Evolutionary conservation across 805 yeast species (phyloP), one percentile per base, ranked within the genome.

Genomic region (Candida ascalaphidarum): DNA sequence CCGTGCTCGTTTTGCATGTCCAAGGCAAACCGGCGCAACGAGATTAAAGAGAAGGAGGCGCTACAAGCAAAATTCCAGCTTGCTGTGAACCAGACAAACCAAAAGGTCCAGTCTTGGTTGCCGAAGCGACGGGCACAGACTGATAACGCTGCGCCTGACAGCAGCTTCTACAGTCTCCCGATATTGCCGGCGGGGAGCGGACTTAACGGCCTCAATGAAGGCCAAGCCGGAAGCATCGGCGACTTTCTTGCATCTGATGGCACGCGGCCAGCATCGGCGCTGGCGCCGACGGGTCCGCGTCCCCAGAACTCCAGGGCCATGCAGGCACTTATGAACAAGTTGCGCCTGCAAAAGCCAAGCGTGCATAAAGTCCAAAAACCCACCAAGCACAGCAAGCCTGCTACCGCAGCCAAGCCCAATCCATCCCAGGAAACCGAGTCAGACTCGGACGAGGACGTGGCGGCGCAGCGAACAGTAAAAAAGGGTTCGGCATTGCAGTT

Each of bases 31-130:
- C 44, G 62, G 30, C 39, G 71, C 21, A 48, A 61, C 22, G 71
- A 68, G 26, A 67, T 68, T 22, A 58, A 64, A 35, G 44, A 52
- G 23, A 69, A 69, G 36, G 67, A 69, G 32, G 60, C 58, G 17
- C 48, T 71, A 4, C 75, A 66, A 33, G 57, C 69, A 11, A 52
- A 52, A 30, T 61, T 71, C 36, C 71, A 65, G 40, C 48, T 64
- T 5, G 62, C 68, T 4, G 44, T 71, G 5, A 37, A 58, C 3
- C 51, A 52, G 17, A 58, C 55, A 11, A 61, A 57, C 32, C 34
- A 43, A 6, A 50, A 45, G 21, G 61, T 62, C 1, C 27, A 49
- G 19, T 53, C 60, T 14, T 68, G 74, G 75, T 43, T 37, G 29
- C 23, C 14, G 28, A 25, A 14, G 30, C 19, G 5, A 9, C 26